phyloP scores from a whole-genome alignment of 352 stramenopile species.

The Plasmopara viticola region DNA sequence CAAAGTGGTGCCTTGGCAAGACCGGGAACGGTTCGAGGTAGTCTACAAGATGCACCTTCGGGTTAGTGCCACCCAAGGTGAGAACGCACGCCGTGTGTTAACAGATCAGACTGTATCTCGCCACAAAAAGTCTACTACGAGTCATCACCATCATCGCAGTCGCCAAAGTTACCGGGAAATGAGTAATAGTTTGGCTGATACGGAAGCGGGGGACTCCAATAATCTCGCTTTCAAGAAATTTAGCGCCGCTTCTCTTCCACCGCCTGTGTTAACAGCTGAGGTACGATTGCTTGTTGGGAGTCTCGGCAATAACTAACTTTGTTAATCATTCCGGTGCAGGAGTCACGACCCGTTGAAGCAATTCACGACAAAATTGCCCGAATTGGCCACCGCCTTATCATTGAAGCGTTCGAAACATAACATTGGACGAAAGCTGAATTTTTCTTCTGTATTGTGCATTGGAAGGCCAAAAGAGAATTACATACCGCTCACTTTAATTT shows the following conservation, averaged over 20 bases:
- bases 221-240: background rate
- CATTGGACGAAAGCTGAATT: background rate
- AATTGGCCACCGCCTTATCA: constrained; percentile 66
- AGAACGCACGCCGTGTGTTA: constrained; percentile 7
- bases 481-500: no score
- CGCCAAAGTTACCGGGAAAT: constrained; percentile 6
- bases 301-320: background rate
- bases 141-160: constrained; percentile 16
- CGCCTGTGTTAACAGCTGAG: constrained; percentile 3
- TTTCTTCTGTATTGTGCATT: background rate
- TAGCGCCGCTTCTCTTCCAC: background rate
- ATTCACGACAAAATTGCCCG: constrained; percentile 57
- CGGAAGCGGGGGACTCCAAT: background rate
- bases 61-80: constrained; percentile 24
- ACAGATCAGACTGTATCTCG: constrained; percentile 1
- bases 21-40: constrained; percentile 45
- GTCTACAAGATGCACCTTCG: constrained; percentile 46
- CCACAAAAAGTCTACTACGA: constrained; percentile 7
- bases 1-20: constrained; percentile 43
- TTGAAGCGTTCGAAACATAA: constrained; percentile 44
- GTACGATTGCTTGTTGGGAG: constrained; percentile 3
- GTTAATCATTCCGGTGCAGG: constrained; percentile 1
- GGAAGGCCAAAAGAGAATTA: background rate
- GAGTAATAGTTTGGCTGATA: background rate
- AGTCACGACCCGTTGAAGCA: constrained; percentile 10